phyloP scores from a whole-genome alignment of 176 grass and related monocot species.

The Cenchrus purpureus region DNA sequence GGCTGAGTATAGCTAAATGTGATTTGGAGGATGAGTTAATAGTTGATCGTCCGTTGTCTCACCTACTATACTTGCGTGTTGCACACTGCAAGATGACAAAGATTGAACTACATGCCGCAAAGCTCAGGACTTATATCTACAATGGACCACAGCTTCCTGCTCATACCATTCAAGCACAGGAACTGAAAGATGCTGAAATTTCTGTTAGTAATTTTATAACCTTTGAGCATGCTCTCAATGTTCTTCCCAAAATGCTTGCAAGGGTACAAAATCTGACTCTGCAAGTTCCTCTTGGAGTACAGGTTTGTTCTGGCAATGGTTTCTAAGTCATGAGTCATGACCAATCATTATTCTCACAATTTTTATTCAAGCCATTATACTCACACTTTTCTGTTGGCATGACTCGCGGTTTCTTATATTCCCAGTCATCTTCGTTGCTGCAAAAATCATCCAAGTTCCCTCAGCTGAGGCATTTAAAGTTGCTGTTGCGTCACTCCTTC shows the following conservation, averaged over 20 bases:
- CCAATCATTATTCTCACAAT: background rate
- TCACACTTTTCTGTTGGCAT: background rate
- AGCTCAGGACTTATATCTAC: constrained; percentile 14
- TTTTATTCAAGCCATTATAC: background rate
- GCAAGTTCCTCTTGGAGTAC: background rate
- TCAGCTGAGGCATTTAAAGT: constrained; percentile 14
- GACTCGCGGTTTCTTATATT: background rate
- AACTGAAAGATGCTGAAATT: background rate
- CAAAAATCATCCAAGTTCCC: constrained; percentile 18
- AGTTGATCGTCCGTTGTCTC: background rate
- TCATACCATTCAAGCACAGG: background rate
- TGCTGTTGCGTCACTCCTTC: background rate
- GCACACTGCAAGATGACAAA: background rate
- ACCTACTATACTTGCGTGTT: constrained; percentile 8
- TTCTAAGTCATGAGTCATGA: no score
- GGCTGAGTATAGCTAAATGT: constrained; percentile 6
- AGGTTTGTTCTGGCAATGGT: background rate
- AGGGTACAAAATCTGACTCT: constrained; percentile 24
- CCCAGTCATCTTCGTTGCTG: background rate
- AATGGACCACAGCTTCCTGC: background rate
- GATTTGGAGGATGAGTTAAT: constrained; percentile 21
- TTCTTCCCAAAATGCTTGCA: constrained; percentile 16
- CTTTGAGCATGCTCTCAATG: constrained; percentile 17
- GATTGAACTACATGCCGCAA: background rate
- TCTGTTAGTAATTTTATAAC: background rate